Evolutionary conservation across 176 grass and related monocot species (phyloP).

Genomic region (Elaeis guineensis): DNA sequence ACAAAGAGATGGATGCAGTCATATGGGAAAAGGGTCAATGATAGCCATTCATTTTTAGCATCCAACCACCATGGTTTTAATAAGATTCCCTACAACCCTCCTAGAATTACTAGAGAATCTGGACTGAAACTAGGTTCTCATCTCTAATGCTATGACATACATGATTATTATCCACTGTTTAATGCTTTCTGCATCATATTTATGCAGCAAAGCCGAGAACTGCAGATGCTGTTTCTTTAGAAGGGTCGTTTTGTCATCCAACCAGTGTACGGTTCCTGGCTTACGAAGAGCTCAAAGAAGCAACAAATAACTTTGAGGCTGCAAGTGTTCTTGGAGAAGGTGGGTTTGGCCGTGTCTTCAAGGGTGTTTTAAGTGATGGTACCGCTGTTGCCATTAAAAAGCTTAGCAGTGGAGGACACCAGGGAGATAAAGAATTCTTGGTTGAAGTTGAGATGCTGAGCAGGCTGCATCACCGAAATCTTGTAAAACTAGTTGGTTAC

Average conservation of each 20-base stretch:
- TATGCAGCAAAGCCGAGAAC: conserved; percentile 59
- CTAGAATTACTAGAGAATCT: no score
- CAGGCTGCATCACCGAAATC: conserved; percentile 94
- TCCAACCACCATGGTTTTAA: no score
- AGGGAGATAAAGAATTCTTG: conserved; percentile 94
- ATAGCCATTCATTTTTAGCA: no score
- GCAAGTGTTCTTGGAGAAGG: conserved; percentile 85
- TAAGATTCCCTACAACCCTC: no score
- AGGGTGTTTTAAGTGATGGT: conserved; percentile 76
- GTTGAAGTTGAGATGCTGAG: conserved; percentile 99
- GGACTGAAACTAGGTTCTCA: no score
- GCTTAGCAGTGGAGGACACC: conserved; percentile 77
- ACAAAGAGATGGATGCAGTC: no score
- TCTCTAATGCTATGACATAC: no score
- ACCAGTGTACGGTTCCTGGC: conserved; percentile 84
- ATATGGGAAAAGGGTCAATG: no score
- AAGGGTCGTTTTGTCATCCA: conserved; percentile 64
- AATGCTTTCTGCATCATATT: not conserved
- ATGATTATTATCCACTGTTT: no score
- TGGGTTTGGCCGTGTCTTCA: conserved; percentile 93
- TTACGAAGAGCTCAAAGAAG: conserved; percentile 83
- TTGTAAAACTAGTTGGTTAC: conserved; percentile 97
- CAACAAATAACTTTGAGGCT: conserved; percentile 85
- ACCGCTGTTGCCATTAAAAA: conserved; percentile 96
- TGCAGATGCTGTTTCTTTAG: conserved; percentile 63